Evolutionary conservation across 2,329 filamentous ascomycete genomes (phyloP), one percentile per base, ranked within the genome.

Genomic region (Trichoderma breve): DNA sequence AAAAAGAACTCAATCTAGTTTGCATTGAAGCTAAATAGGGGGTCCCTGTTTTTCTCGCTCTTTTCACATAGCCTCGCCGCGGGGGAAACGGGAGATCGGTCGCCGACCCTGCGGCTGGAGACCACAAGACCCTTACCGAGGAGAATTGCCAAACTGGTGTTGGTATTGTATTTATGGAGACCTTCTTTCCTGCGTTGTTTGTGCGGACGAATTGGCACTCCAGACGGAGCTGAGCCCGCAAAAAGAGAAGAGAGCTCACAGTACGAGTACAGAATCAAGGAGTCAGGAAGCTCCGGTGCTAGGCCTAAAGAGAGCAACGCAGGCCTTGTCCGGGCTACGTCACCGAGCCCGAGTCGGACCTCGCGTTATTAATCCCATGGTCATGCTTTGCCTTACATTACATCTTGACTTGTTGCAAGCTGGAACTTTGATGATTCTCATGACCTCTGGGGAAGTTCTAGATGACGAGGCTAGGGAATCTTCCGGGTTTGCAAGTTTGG

Each of bases 391-490:
- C 32, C 36, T 24, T 39, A 21, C 18, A 34, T n/a, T 18, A 36
- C 32, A 39, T 15, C 26, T 28, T 39, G n/a, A 34, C 5, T 8
- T 26, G 3, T 24, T 4, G 24, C 15, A 32, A 18, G 7, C 34
- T 62, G 21, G 34, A 63, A 9, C 60, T 18, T 53, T 47, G n/a
- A 14, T 24, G 14, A 36, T 53, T 47, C 66, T 69, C 66, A 70
- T 70, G 66, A 61, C 57, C 66, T 51, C 51, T 57, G 53, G 53
- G 34, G 18, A 15, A 18, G 26, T 67, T 58, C 24, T 61, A 62
- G 57, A 70, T 30, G n/a, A 30, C 57, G 57, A 70, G 39, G 66
- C 66, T 70, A 70, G 66, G 66, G 30, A 70, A 70, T 70, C 66
- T 70, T 62, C 57, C 66, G 66, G 66, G 66, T 62, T 61, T 57